Percentiles rank a stretch among this genome's conserved stretches.
These are phyloP conservation scores for Plasmopara halstedii DNA, from an alignment of 352 stramenopile species.

Conservation along the genomic window DNA sequence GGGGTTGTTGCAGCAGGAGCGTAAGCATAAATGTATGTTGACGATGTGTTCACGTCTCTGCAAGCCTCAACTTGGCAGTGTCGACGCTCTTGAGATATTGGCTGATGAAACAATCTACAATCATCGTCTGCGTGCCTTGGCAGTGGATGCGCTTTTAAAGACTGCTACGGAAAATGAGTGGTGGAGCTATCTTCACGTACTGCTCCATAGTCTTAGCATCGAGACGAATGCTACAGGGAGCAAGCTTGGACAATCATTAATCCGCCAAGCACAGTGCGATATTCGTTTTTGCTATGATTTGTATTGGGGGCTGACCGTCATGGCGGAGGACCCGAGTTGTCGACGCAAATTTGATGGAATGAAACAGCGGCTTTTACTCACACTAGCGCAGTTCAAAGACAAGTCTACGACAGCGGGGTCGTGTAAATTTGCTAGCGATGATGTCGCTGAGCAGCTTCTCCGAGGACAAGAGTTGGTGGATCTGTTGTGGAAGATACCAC, in stretches of 20 bases:
- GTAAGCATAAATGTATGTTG: slow-evolving; percentile 77
- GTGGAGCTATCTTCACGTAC: slow-evolving; percentile 64
- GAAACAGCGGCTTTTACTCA: slow-evolving; percentile 70
- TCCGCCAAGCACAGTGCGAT: slow-evolving; percentile 68
- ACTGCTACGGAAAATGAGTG: slow-evolving; percentile 73
- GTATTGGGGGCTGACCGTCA: slow-evolving; percentile 80
- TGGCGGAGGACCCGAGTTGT: slow-evolving; percentile 65
- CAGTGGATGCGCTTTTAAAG: slow-evolving; percentile 53
- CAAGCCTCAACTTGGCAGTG: slow-evolving; percentile 59
- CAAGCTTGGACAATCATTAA: slow-evolving; percentile 57
- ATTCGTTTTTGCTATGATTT: slow-evolving; percentile 81
- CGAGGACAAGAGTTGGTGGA: slow-evolving; percentile 80
- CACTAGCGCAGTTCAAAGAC: slow-evolving; percentile 56
- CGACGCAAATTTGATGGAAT: slow-evolving; percentile 77
- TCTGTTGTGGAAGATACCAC: slow-evolving; percentile 75
- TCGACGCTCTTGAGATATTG: slow-evolving; percentile 75
- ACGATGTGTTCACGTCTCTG: slow-evolving; percentile 83
- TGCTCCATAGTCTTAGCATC: slow-evolving; percentile 67
- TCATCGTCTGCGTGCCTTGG: slow-evolving; percentile 40
- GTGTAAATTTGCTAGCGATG: slow-evolving; percentile 29
- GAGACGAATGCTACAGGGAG: slow-evolving; percentile 56
- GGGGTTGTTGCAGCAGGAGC: slow-evolving; percentile 49
- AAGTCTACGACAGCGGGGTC: slow-evolving; percentile 34
- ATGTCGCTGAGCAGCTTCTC: slow-evolving; percentile 72
- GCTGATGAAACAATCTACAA: slow-evolving; percentile 64